phyloP scores from a whole-genome alignment of 2,329 filamentous ascomycete species.

The Penicillium sp. region DNA sequence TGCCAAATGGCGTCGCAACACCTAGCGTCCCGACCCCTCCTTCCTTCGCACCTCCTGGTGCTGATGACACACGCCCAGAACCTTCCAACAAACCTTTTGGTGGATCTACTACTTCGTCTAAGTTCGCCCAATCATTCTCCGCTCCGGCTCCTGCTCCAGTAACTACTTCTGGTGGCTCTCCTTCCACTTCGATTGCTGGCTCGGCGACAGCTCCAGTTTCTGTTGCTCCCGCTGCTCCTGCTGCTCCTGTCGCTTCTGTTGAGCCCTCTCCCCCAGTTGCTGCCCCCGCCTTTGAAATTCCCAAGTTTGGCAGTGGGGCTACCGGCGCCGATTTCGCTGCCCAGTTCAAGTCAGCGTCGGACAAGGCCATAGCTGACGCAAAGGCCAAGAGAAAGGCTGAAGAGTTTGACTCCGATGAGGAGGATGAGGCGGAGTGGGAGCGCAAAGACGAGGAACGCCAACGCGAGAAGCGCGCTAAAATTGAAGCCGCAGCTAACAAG shows the following conservation, averaged over 20 bases:
- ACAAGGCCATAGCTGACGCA: constrained; percentile 42
- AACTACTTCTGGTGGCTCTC: not conserved
- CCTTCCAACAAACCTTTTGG: constrained; percentile 7
- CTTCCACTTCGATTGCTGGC: not conserved
- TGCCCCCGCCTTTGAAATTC: constrained; percentile 13
- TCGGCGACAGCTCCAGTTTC: constrained; percentile 1
- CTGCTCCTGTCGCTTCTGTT: not conserved
- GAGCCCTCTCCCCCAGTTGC: not conserved
- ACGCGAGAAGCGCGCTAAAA: constrained; percentile 44
- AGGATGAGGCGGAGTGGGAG: constrained; percentile 51
- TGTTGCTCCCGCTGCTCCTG: too few species aligned
- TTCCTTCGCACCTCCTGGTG: not conserved
- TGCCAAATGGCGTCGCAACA: too few species aligned
- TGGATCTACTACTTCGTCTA: constrained; percentile 14
- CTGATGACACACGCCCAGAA: not conserved
- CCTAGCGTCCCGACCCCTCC: not conserved
- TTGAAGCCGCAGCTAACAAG: constrained; percentile 38
- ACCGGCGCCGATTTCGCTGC: constrained; percentile 39
- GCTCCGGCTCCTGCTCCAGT: constrained; percentile 6
- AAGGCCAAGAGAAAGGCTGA: constrained; percentile 50
- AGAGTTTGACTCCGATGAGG: constrained; percentile 53
- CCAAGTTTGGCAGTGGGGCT: constrained; percentile 31
- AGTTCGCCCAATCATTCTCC: constrained; percentile 23
- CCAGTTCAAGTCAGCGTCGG: constrained; percentile 42
- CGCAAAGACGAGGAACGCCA: constrained; percentile 47